Base-by-base conservation (phyloP, 352 stramenopile genomes). In the Phytophthora fragariae region DNA sequence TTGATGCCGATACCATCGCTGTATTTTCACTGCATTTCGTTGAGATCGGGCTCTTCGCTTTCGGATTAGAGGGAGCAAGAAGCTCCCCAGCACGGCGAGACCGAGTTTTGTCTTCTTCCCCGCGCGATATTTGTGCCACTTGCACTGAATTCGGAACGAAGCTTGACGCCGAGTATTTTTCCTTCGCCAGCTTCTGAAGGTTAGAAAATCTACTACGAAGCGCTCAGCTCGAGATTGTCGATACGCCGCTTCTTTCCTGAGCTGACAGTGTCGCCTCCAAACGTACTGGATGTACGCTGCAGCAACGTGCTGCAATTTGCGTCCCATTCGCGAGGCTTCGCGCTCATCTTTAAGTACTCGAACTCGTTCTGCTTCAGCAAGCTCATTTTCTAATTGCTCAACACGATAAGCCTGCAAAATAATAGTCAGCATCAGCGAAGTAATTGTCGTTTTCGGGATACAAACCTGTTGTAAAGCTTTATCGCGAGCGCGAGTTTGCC, bases 241-340 rank as follows among this genome's bases (percentile, higher is more conserved):
- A 35, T 73, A 24, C 4, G 54, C 47, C 53, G 62, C 24, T 52
- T 80, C 66, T 41, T 33, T 12, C n/a, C 47, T 50, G 0, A 60
- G 37, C 53, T 65, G 56, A 64, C 68, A 50, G 21, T 71, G 77
- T 2, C 72, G 76, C 5, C 85, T 78, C 77, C 82, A 92, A 29
- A 90, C 57, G 57, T 89, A 84, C 63, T 94, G 87, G 47, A 94
- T 90, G 70, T 91, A 93, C 0, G 82, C 79, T 2, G 84, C 85
- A 7, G 87, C 85, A 15, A 91, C 83, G 39, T 92, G 79, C 31
- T 88, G 66, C 15, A 93, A 74, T 52, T 92, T 90, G 24, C 83
- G 73, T 21, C 72, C 56, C 84, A 92, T 91, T 15, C 85, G 81
- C 1, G 73, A 82, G 5, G 76, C 70, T 21, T 92, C 88, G 6